A percentile compares a stretch with the other conserved stretches of the same genome.
These are phyloP conservation scores for Aspergillus heteromorphus DNA, from an alignment of 495 filamentous ascomycete genomes.

Conservation along the genomic window DNA sequence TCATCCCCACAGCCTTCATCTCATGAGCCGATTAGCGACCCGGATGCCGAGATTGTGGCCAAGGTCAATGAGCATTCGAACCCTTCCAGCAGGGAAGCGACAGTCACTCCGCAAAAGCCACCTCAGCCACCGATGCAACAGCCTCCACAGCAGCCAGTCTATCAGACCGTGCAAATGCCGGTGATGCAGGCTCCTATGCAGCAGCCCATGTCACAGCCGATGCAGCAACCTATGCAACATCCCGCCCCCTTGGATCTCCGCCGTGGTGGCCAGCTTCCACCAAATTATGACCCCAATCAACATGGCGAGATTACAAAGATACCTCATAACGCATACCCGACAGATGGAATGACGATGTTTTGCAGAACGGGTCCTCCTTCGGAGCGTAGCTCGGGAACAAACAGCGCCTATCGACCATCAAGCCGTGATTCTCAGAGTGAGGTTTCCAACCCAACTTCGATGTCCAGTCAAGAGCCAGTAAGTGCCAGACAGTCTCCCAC, in stretches of 20 bases:
- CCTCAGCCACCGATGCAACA: slow-evolving; percentile 8
- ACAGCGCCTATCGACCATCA: slow-evolving; percentile 66
- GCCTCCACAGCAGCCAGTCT: slow-evolving; percentile 2
- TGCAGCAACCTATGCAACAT: slow-evolving; percentile 24
- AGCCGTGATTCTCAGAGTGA: slow-evolving; percentile 92
- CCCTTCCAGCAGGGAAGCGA: slow-evolving; percentile 48
- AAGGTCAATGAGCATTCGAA: slow-evolving; percentile 48
- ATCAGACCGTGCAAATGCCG: slow-evolving; percentile 9
- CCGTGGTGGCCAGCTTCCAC: slow-evolving; percentile 43
- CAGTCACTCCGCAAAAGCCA: slow-evolving; percentile 50
- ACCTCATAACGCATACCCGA: slow-evolving; percentile 90
- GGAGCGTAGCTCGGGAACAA: slow-evolving; percentile 70
- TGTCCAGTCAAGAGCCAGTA: slow-evolving; percentile 73
- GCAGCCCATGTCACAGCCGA: slow-evolving; percentile 2
- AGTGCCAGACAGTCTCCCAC: slow-evolving; percentile 63
- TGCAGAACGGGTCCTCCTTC: slow-evolving; percentile 83
- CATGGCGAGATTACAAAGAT: slow-evolving; percentile 62
- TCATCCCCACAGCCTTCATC: slow-evolving; percentile 86
- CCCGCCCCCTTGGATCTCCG: slow-evolving; percentile 47
- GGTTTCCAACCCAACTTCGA: slow-evolving; percentile 81
- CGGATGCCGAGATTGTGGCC: slow-evolving; percentile 60
- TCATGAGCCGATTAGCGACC: slow-evolving; percentile 85
- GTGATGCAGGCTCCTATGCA: slow-evolving; percentile 1
- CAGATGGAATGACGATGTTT: slow-evolving; percentile 98
- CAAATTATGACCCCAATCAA: slow-evolving; percentile 50